Evolutionary conservation across 208 protist genomes (phyloP).

Genomic region (Crithidia brevicula): DNA sequence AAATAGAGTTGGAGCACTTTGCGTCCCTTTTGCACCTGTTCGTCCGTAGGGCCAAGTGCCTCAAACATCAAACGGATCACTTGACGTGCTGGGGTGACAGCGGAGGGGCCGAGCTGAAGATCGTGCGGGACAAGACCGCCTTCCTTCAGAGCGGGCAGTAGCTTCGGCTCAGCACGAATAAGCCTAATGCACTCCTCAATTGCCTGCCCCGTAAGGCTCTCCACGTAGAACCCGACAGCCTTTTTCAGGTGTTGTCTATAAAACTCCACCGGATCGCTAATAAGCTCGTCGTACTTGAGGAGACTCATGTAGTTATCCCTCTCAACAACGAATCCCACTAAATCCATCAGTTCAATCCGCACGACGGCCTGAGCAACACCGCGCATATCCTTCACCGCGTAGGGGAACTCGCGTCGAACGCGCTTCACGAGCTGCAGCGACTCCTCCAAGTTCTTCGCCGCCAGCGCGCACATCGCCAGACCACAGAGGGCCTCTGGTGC

Average conservation of each 20-base stretch:
- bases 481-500: constrained; percentile 81
- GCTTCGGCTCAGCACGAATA: not conserved
- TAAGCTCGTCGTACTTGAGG: constrained; percentile 77
- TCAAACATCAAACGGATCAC: constrained; percentile 65
- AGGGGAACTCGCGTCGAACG: constrained; percentile 76
- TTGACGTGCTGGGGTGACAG: constrained; percentile 58
- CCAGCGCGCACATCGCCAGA: constrained; percentile 81
- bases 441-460: constrained; percentile 46
- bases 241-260: constrained; percentile 79
- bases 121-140: constrained; percentile 36
- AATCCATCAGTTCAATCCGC: constrained; percentile 78
- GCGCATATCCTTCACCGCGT: constrained; percentile 68
- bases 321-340: constrained; percentile 69
- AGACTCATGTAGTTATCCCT: constrained; percentile 82
- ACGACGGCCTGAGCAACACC: constrained; percentile 79
- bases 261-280: constrained; percentile 61
- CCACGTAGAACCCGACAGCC: constrained; percentile 73
- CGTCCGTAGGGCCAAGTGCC: constrained; percentile 52
- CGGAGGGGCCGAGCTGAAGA: constrained; percentile 36
- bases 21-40: constrained; percentile 58
- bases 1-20: constrained; percentile 65
- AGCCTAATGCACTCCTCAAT: not conserved
- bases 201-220: constrained; percentile 57
- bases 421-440: constrained; percentile 43
- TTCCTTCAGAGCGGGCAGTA: not conserved